These are phyloP conservation scores for Juglanconis sp. DNA, from an alignment of 2,329 filamentous ascomycete species.

Conservation along the genomic window DNA sequence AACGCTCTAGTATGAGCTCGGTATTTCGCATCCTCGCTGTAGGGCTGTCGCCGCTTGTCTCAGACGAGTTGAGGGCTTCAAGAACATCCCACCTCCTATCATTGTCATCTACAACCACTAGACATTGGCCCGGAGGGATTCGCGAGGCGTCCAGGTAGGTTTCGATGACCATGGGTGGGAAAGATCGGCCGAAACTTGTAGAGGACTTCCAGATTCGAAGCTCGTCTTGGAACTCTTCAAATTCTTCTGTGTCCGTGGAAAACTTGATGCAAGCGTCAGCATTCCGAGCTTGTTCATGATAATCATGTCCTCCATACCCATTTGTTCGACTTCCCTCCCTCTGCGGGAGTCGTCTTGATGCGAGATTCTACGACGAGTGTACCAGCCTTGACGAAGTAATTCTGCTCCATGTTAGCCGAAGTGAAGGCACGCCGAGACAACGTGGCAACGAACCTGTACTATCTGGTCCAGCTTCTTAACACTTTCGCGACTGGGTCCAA, in stretches of 20 bases:
- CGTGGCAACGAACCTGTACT: constrained; percentile 62
- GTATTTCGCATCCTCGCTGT: constrained; percentile 47
- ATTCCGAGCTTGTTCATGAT: not conserved
- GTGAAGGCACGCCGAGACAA: not conserved
- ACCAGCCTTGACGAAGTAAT: constrained; percentile 86
- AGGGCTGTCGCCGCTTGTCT: constrained; percentile 46
- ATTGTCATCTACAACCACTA: constrained; percentile 83
- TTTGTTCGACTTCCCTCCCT: constrained; percentile 68
- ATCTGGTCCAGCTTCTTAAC: constrained; percentile 87
- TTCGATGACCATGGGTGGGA: constrained; percentile 84
- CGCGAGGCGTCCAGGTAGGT: constrained; percentile 79
- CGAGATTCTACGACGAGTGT: constrained; percentile 80
- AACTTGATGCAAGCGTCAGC: constrained; percentile 57
- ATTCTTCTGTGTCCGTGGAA: constrained; percentile 90
- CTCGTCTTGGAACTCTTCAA: constrained; percentile 80
- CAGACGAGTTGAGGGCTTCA: constrained; percentile 71
- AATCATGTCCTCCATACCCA: constrained; percentile 61
- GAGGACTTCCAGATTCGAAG: constrained; percentile 78
- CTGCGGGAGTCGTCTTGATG: constrained; percentile 62
- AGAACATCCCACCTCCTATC: constrained; percentile 91
- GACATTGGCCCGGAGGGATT: constrained; percentile 77
- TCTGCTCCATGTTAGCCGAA: constrained; percentile 51
- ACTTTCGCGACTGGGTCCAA: constrained; percentile 60
- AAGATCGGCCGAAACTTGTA: constrained; percentile 72
- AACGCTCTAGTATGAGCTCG: constrained; percentile 85